These are phyloP conservation scores for Geranium brycei DNA, from an alignment of 345 rosid genomes.

Conservation along the genomic window DNA sequence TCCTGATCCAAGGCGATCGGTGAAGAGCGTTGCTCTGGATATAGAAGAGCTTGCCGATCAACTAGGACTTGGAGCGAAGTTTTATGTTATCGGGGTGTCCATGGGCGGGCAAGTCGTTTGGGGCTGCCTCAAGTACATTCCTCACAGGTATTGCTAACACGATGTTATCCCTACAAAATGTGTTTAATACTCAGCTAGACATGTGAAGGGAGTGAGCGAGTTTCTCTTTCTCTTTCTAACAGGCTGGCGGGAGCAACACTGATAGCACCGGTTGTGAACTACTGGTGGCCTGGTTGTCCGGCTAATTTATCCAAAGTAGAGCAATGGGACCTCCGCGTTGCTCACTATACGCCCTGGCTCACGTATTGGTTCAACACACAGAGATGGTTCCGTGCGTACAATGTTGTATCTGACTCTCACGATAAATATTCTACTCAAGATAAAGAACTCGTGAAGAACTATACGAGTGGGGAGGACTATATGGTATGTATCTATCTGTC, in stretches of 20 bases:
- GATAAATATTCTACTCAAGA: constrained; percentile 27
- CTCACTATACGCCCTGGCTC: constrained; percentile 54
- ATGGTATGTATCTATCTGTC: constrained; percentile 18
- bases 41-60: constrained; percentile 61
- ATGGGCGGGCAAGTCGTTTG: constrained; percentile 48
- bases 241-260: constrained; percentile 52
- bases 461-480: constrained; percentile 8
- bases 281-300: constrained; percentile 51
- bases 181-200: too few species aligned
- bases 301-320: constrained; percentile 38
- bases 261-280: constrained; percentile 45
- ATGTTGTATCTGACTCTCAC: constrained; percentile 18
- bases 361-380: constrained; percentile 66
- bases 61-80: constrained; percentile 40
- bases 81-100: constrained; percentile 40
- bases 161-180: too few species aligned
- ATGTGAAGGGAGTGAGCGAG: too few species aligned
- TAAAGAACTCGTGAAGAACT: constrained; percentile 21
- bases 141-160: constrained; percentile 34
- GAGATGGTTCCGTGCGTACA: constrained; percentile 34
- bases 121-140: constrained; percentile 58
- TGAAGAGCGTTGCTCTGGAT: constrained; percentile 40
- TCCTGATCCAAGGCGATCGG: constrained; percentile 39
- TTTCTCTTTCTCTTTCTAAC: background rate
- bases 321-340: constrained; percentile 49